phyloP scores from a whole-genome alignment of 2,329 filamentous ascomycete species.

The Myriosclerotinia duriaeana region DNA sequence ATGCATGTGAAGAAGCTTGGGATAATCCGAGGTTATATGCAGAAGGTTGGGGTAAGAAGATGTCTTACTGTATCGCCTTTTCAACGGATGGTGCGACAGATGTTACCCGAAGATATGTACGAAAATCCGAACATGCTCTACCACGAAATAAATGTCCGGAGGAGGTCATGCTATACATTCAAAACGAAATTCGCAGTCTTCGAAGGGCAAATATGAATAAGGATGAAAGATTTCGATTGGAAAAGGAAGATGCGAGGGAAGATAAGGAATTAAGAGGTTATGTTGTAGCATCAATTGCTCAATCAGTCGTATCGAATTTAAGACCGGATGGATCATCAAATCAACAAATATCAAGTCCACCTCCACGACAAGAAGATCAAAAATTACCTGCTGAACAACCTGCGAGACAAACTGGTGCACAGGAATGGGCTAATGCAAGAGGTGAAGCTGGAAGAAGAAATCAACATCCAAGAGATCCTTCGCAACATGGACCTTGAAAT shows the following conservation, averaged over 20 bases:
- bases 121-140: constrained; percentile 69
- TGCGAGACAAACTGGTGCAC: constrained; percentile 51
- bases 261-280: constrained; percentile 73
- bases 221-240: constrained; percentile 75
- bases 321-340: constrained; percentile 32
- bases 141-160: constrained; percentile 80
- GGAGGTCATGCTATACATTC: constrained; percentile 85
- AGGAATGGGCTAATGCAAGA: constrained; percentile 52
- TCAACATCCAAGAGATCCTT: constrained; percentile 48
- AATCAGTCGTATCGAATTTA: constrained; percentile 53
- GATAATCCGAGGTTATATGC: constrained; percentile 90
- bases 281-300: constrained; percentile 70
- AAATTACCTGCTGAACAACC: constrained; percentile 62
- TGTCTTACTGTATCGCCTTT: constrained; percentile 96
- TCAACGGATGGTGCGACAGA: constrained; percentile 79
- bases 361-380: constrained; percentile 50
- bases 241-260: constrained; percentile 77
- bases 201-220: constrained; percentile 83
- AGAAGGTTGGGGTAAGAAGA: constrained; percentile 93
- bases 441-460: constrained; percentile 45
- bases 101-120: constrained; percentile 66
- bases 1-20: constrained; percentile 92
- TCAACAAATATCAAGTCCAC: constrained; percentile 22
- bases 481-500: constrained; percentile 42
- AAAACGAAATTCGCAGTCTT: constrained; percentile 84